These are phyloP conservation scores for Boletellus deceptivus DNA, from an alignment of 1,284 basidiomycete genomes.

Conservation along the genomic window DNA sequence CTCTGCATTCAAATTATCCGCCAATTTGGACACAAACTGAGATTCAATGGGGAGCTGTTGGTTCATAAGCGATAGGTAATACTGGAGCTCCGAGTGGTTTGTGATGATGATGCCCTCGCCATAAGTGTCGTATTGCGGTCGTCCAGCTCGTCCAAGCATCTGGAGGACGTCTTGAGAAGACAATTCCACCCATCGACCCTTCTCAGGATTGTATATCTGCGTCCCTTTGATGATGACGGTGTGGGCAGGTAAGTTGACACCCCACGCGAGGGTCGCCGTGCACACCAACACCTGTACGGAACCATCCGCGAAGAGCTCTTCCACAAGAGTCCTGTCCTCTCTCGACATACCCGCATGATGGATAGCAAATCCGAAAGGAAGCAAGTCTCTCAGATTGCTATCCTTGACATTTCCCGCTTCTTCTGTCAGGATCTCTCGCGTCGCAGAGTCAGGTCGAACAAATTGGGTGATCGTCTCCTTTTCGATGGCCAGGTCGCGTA, in stretches of 20 bases:
- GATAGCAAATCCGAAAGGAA: slow-evolving; percentile 97
- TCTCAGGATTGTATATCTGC: slow-evolving; percentile 98
- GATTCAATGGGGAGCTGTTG: slow-evolving; percentile 97
- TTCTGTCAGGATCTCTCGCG: slow-evolving; percentile 82
- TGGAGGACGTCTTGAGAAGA: slow-evolving; percentile 97
- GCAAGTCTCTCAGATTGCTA: slow-evolving; percentile 80
- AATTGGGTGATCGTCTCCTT: slow-evolving; percentile 96
- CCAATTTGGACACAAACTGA: slow-evolving; percentile 90
- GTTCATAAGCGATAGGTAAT: slow-evolving; percentile 92
- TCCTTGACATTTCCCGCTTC: slow-evolving; percentile 88
- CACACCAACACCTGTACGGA: slow-evolving; percentile 94
- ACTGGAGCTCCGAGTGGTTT: slow-evolving; percentile 95
- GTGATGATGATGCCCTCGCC: slow-evolving; percentile 99
- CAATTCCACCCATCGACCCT: slow-evolving; percentile 96
- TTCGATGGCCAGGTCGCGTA: slow-evolving; percentile 94
- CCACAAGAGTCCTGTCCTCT: slow-evolving; percentile 89
- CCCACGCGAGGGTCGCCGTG: slow-evolving; percentile 98
- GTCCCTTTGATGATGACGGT: slow-evolving; percentile 99
- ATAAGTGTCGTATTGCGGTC: slow-evolving; percentile 96
- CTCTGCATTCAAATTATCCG: slow-evolving; percentile 97
- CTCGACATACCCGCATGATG: slow-evolving; percentile 99
- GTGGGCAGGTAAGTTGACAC: slow-evolving; percentile 97
- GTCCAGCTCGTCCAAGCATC: slow-evolving; percentile 98
- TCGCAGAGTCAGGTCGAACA: slow-evolving; percentile 87
- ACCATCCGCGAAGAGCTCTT: slow-evolving; percentile 93